phyloP scores from a whole-genome alignment of 2,329 filamentous ascomycete species.

The Scytalidium sp. region DNA sequence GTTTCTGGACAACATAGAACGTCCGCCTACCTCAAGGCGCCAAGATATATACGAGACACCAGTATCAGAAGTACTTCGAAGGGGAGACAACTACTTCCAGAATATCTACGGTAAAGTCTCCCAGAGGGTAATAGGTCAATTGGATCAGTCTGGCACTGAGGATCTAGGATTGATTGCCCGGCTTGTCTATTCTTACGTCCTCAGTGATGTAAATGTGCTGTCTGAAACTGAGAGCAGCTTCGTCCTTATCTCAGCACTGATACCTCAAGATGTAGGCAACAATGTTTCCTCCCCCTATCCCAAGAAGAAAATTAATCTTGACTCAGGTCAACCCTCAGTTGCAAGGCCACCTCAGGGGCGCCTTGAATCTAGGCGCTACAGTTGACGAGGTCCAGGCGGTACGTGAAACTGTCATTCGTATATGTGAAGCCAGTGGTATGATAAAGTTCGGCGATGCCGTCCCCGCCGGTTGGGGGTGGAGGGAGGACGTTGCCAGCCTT shows the following conservation, averaged over 20 bases:
- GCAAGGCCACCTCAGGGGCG: constrained; percentile 50
- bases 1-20: constrained; percentile 34
- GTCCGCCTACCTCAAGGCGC: constrained; percentile 36
- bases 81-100: constrained; percentile 46
- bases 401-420: constrained; percentile 39
- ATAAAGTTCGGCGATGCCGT: constrained; percentile 30
- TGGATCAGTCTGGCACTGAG: constrained; percentile 46
- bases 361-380: constrained; percentile 46
- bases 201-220: constrained; percentile 46
- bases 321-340: constrained; percentile 48
- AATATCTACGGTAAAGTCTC: constrained; percentile 48
- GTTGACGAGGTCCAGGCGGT: constrained; percentile 47
- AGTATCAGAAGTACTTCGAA: constrained; percentile 33
- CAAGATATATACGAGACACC: constrained; percentile 37
- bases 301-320: constrained; percentile 6
- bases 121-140: constrained; percentile 42
- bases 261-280: constrained; percentile 46
- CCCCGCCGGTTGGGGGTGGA: constrained; percentile 44
- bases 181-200: constrained; percentile 46
- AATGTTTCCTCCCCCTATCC: neutral
- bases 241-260: constrained; percentile 46
- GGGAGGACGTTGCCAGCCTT: constrained; percentile 39
- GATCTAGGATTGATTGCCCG: constrained; percentile 46
- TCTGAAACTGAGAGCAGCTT: constrained; percentile 45
- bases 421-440: constrained; percentile 48